phyloP scores from a whole-genome alignment of 345 rosid genomes.

The Melaleuca quinquenervia region DNA sequence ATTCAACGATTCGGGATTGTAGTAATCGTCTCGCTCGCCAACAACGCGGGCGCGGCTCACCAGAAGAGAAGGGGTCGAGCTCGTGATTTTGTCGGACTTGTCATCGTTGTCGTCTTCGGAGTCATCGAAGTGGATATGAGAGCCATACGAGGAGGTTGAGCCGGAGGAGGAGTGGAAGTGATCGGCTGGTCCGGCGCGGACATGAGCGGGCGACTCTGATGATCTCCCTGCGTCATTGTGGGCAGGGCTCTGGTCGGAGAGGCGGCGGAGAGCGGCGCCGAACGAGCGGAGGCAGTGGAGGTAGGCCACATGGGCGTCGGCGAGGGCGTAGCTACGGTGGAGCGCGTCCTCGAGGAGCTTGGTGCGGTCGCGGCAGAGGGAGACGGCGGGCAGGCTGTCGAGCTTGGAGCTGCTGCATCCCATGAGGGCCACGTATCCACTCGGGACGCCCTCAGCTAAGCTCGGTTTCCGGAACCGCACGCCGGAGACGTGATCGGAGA shows the following conservation, averaged over 20 bases:
- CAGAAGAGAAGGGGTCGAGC: not conserved
- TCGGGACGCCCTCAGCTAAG: not conserved
- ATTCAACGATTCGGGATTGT: slow-evolving; percentile 3
- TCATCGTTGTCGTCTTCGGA: slow-evolving; percentile 19
- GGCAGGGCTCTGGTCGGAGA: slow-evolving; percentile 2
- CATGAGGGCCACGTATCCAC: slow-evolving; percentile 2
- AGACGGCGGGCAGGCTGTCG: slow-evolving; percentile 24
- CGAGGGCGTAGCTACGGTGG: slow-evolving; percentile 17
- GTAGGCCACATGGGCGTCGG: slow-evolving; percentile 19
- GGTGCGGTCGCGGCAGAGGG: slow-evolving; percentile 31
- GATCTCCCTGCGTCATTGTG: not conserved
- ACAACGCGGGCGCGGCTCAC: not conserved
- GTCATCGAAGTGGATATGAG: slow-evolving; percentile 42
- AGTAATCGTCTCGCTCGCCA: slow-evolving; percentile 5
- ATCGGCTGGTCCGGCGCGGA: not conserved
- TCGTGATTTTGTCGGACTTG: not conserved
- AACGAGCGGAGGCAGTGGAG: slow-evolving; percentile 22
- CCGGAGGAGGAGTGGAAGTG: slow-evolving; percentile 14
- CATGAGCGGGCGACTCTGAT: slow-evolving; percentile 7
- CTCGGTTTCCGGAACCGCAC: not conserved
- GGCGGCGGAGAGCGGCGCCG: slow-evolving; percentile 13
- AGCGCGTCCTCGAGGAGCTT: slow-evolving; percentile 24
- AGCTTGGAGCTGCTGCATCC: slow-evolving; percentile 30
- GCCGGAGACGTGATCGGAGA: not conserved
- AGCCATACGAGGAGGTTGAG: slow-evolving; percentile 24